These are phyloP conservation scores for Agrostemma githago DNA, from an alignment of 148 eudicot species.

Conservation along the genomic window DNA sequence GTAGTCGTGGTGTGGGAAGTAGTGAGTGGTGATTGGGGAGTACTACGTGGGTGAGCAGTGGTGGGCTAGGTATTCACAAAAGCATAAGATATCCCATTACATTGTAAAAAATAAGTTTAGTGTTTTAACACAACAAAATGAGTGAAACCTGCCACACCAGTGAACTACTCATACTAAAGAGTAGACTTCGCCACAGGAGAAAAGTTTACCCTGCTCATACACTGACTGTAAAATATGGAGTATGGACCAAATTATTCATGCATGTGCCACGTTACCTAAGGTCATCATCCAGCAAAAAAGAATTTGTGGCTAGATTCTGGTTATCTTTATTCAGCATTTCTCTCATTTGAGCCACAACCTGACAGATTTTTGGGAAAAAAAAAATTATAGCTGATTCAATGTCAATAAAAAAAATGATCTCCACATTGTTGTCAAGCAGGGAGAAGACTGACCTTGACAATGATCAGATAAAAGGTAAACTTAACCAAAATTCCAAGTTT, in stretches of 20 bases:
- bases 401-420: not conserved
- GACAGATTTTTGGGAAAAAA: conserved; percentile 20
- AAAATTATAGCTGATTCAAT: conserved; percentile 8
- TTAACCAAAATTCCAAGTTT: not conserved
- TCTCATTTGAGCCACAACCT: conserved; percentile 98
- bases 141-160: not conserved
- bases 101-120: not conserved
- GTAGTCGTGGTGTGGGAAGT: no score
- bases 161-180: not conserved
- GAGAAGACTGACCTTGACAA: not conserved
- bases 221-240: not conserved
- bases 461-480: not conserved
- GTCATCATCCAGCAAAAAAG: conserved; percentile 95
- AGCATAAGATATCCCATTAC: not conserved
- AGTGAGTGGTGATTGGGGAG: no score
- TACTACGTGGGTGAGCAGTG: no score
- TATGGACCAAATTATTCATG: not conserved
- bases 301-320: conserved; percentile 81
- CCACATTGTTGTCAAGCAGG: not conserved
- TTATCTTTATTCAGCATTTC: conserved; percentile 86
- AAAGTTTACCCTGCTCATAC: not conserved
- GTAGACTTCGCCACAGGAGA: not conserved
- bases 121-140: not conserved
- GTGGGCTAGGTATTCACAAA: no score
- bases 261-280: conserved; percentile 47